These are phyloP conservation scores for Aspergillus novofumigatus DNA, from an alignment of 2,329 filamentous ascomycete species.

Conservation along the genomic window DNA sequence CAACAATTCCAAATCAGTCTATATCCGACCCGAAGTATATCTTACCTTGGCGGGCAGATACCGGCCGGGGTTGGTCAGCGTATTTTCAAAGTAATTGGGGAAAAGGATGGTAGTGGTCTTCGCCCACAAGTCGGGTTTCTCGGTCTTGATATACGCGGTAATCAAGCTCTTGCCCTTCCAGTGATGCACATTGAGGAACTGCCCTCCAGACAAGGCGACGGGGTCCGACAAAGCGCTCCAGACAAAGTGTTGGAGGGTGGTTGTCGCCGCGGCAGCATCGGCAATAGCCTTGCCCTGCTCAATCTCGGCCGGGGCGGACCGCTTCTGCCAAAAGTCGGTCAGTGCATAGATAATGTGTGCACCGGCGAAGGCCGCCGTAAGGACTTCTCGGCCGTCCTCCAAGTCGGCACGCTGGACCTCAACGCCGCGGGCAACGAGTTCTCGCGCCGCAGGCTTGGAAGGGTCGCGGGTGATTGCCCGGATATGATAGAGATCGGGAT, in stretches of 20 bases:
- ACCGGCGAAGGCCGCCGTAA: background rate
- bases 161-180: slow-evolving; percentile 7
- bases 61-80: too few relatives aligned
- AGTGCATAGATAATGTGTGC: too few relatives aligned
- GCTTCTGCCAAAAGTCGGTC: background rate
- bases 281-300: slow-evolving; percentile 8
- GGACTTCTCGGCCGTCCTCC: background rate
- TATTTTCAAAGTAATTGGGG: too few relatives aligned
- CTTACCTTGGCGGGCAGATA: too few relatives aligned
- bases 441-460: slow-evolving; percentile 18
- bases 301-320: slow-evolving; percentile 1
- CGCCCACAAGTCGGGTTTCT: slow-evolving; percentile 5
- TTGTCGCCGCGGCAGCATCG: slow-evolving; percentile 6
- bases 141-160: slow-evolving; percentile 3
- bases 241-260: slow-evolving; percentile 6
- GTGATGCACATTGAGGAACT: slow-evolving; percentile 6
- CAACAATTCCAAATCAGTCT: too few relatives aligned
- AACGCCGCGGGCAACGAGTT: slow-evolving; percentile 18
- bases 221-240: slow-evolving; percentile 12
- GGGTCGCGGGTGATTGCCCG: slow-evolving; percentile 46
- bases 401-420: slow-evolving; percentile 18
- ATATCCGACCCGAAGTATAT: too few relatives aligned
- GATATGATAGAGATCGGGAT: slow-evolving; percentile 40
- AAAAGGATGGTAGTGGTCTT: slow-evolving; percentile 2
- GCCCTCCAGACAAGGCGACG: slow-evolving; percentile 1